Conservation (phyloP, 352 stramenopile genomes). For the Phytophthora sojae region DNA sequence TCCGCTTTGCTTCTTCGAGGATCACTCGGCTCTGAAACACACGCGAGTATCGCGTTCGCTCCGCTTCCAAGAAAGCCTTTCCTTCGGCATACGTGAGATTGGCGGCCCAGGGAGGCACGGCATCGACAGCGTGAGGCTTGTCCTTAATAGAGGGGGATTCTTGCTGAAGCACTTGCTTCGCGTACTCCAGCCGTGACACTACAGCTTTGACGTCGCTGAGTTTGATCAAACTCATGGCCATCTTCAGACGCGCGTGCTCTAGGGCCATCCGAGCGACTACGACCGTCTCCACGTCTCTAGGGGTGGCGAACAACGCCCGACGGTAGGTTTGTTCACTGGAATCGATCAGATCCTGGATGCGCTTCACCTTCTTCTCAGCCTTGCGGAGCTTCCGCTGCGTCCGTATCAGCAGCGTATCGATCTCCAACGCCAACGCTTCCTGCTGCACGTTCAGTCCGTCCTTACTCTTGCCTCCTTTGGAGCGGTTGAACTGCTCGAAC, state of each 20-base stretch:
- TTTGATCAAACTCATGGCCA: constrained; percentile 51
- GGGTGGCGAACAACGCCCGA: constrained; percentile 29
- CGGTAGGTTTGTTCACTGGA: constrained; percentile 36
- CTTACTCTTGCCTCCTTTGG: neutral
- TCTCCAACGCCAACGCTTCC: constrained; percentile 13
- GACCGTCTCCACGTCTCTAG: constrained; percentile 35
- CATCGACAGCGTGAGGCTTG: neutral
- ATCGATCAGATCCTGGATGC: constrained; percentile 42
- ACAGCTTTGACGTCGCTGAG: constrained; percentile 33
- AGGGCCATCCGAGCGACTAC: constrained; percentile 40
- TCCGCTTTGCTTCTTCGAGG: constrained; percentile 19
- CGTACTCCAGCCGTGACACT: constrained; percentile 24
- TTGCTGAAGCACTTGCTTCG: constrained; percentile 22
- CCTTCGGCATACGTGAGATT: constrained; percentile 18
- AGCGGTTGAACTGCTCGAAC: constrained; percentile 27
- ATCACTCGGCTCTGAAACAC: constrained; percentile 32
- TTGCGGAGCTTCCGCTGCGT: constrained; percentile 63
- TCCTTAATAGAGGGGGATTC: neutral
- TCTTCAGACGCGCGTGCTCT: constrained; percentile 43
- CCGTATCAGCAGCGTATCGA: constrained; percentile 17
- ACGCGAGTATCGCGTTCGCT: constrained; percentile 21
- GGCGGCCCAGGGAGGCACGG: neutral
- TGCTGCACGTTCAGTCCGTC: constrained; percentile 8
- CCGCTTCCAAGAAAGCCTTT: constrained; percentile 26
- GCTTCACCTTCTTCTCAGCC: constrained; percentile 59